Evolutionary conservation across 306 rosid genomes (phyloP), one percentile per base, ranked within the genome.

Genomic region (Dicorynia guianensis): DNA sequence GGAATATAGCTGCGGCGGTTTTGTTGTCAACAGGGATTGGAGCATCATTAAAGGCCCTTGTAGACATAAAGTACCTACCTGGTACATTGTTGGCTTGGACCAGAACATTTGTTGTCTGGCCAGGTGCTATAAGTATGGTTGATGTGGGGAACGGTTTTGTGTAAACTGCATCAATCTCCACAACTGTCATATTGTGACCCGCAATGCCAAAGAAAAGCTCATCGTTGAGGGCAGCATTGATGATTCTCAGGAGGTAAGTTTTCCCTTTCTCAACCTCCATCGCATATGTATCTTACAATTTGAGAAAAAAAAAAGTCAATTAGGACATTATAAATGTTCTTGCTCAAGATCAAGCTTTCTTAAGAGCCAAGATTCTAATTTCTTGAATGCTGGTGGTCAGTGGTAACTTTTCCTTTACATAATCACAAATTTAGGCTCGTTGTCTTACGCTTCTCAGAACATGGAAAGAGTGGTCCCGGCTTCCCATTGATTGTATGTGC

Each of bases 401-500:
- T 40, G 46, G 9, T 46, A 46, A 11, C 52, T 46, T 46, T 11
- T 40, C 8, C 52, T 46, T 46, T 46, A 46, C 52, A 46, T 8
- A 46, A 46, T 12, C 52, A 46, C 52, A 46, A 46, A 12, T 13
- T 46, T 40, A 10, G 46, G 56, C 15, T 7, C 11, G 36, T 57
- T 17, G 3, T 17, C 79, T 85, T 79, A 85, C 89, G 83, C 69
- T 82, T 85, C 68, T 85, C 89, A 1, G 85, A 72, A 67, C 89
- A 82, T 14, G 89, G 89, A 78, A 85, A 85, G 69, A 85, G 78
- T 5, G 89, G 87, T 69, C 89, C 89, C 30, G 89, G 85, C 79
- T 85, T 85, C 18, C 89, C 89, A 12, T 85, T 85, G 63, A 85
- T 85, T 25, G 87, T 82, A 82, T 85, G 89, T 2, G 89, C 87